Conservation (phyloP, 768 basidiomycete genomes). For the Calocybe cyanea region DNA sequence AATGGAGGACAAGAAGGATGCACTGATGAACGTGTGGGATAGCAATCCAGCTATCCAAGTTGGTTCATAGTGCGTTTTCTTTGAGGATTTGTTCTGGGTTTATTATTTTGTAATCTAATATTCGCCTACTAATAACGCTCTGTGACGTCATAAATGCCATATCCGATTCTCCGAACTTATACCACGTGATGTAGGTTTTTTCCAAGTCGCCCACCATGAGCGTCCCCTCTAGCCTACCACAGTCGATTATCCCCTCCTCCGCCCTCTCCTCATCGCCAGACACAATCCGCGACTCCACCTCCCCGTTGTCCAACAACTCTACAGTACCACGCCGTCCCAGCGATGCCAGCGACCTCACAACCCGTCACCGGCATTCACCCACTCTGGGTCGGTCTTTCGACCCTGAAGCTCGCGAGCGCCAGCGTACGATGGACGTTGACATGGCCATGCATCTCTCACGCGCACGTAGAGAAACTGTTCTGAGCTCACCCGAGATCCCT, state of each 20-base stretch:
- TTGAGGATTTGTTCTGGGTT: neutral
- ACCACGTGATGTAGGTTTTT: neutral
- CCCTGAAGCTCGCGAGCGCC: conserved; percentile 76
- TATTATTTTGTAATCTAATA: no score
- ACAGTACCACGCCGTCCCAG: conserved; percentile 20
- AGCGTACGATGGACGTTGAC: conserved; percentile 91
- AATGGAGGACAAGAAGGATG: conserved; percentile 33
- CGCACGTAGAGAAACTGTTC: conserved; percentile 62
- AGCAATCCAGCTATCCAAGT: conserved; percentile 12
- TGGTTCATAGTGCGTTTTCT: conserved; percentile 13
- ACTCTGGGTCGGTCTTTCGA: conserved; percentile 60
- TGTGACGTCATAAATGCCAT: neutral
- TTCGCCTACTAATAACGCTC: no score
- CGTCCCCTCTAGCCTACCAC: conserved; percentile 6
- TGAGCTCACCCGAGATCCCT: conserved; percentile 30
- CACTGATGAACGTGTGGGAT: conserved; percentile 23
- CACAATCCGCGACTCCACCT: conserved; percentile 3
- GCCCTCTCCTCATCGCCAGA: conserved; percentile 15
- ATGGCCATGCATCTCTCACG: conserved; percentile 81
- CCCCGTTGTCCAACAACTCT: conserved; percentile 2
- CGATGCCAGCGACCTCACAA: conserved; percentile 34
- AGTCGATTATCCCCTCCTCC: conserved; percentile 3
- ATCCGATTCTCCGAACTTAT: neutral
- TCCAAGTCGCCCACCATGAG: conserved; percentile 25
- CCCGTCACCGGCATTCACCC: conserved; percentile 55